A percentile compares a stretch with the other conserved stretches of the same genome.
Evolutionary conservation across 1,139 yeast species (phyloP).

Genomic region (Lodderomyces oxycetoniae): DNA sequence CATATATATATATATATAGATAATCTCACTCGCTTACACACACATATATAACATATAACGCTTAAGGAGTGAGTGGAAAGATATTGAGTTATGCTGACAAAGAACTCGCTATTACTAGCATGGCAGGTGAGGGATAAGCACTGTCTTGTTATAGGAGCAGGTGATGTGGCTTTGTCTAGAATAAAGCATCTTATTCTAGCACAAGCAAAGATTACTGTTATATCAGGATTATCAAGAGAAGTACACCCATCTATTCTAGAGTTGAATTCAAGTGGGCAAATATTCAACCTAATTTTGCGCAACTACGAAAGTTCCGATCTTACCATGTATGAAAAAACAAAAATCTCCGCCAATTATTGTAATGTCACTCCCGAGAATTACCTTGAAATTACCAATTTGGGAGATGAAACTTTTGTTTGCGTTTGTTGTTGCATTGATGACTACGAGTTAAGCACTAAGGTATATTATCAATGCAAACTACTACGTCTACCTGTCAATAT

Average conservation of each 20-base stretch:
- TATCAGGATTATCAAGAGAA: conserved; percentile 41
- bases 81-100: too few relatives aligned
- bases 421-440: conserved; percentile 78
- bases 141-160: conserved; percentile 75
- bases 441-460: conserved; percentile 52
- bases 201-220: conserved; percentile 63
- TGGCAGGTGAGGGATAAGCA: conserved; percentile 66
- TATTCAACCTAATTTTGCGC: conserved; percentile 39
- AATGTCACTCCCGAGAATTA: conserved; percentile 26
- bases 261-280: conserved; percentile 37
- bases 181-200: conserved; percentile 64
- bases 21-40: too few relatives aligned
- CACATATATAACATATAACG: too few relatives aligned
- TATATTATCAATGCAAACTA: conserved; percentile 56
- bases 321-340: conserved; percentile 40
- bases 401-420: conserved; percentile 48
- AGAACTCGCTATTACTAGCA: conserved; percentile 63
- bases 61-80: too few relatives aligned
- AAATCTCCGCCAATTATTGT: conserved; percentile 16
- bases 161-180: conserved; percentile 75
- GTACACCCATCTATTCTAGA: conserved; percentile 43
- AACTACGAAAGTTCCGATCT: conserved; percentile 44
- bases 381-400: conserved; percentile 28
- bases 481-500: conserved; percentile 66
- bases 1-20: too few relatives aligned